Conservation (phyloP, 1,284 basidiomycete genomes). For the Xanthoconium separans region DNA sequence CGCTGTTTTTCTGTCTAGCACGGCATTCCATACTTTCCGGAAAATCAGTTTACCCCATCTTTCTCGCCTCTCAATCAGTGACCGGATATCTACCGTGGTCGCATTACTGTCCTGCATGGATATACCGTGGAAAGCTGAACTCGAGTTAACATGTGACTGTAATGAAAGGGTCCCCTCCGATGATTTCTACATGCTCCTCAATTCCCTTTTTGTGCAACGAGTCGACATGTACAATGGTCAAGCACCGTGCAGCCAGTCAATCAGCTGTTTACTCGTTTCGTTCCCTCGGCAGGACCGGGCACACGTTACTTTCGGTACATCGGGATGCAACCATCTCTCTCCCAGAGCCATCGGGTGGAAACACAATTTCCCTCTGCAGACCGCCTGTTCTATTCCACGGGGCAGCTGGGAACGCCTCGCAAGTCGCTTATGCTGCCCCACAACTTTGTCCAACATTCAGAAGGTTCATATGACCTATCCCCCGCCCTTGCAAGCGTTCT, state of each 20-base stretch:
- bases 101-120: not conserved
- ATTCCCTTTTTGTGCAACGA: not conserved
- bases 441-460: not conserved
- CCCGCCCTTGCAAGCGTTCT: not conserved
- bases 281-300: not conserved
- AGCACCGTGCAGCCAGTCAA: not conserved
- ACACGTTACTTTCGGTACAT: not conserved
- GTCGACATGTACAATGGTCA: not conserved
- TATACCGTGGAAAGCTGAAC: not conserved
- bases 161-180: not conserved
- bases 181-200: not conserved
- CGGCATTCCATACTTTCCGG: not conserved
- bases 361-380: not conserved
- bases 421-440: not conserved
- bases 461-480: not conserved
- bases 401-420: not conserved
- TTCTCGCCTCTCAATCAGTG: not conserved
- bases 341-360: no score
- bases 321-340: not conserved
- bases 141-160: not conserved
- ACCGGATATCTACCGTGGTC: not conserved
- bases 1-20: not conserved
- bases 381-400: no score
- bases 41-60: not conserved
- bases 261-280: not conserved